These are phyloP conservation scores for Teunomyces stri DNA, from an alignment of 805 yeast species.

Conservation along the genomic window DNA sequence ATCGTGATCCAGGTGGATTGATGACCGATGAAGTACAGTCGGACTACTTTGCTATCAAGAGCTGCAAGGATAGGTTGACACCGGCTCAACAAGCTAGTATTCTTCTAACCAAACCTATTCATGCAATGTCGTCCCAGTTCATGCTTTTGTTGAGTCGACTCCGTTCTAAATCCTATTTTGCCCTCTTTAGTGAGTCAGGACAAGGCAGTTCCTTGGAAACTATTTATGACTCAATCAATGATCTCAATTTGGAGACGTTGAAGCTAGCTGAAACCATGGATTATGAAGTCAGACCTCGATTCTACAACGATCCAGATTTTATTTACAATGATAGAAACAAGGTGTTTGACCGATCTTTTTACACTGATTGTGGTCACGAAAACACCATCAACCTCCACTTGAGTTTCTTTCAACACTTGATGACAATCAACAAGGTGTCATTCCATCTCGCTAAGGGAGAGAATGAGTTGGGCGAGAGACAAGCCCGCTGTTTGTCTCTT, in stretches of 20 bases:
- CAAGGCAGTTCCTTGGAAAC: background rate
- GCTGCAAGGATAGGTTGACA: background rate
- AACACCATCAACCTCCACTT: conserved; percentile 17
- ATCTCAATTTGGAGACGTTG: conserved; percentile 19
- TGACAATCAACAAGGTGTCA: conserved; percentile 28
- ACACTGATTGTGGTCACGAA: background rate
- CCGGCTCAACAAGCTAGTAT: background rate
- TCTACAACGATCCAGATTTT: conserved; percentile 8
- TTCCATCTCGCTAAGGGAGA: conserved; percentile 8
- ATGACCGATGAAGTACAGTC: background rate
- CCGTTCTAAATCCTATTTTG: background rate
- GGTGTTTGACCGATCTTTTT: background rate
- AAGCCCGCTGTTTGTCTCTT: conserved; percentile 13
- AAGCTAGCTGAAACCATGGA: conserved; percentile 17
- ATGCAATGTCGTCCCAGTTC: background rate
- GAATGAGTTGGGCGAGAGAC: conserved; percentile 11
- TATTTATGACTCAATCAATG: background rate
- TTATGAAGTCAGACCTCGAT: conserved; percentile 18
- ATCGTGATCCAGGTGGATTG: conserved; percentile 10
- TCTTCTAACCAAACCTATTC: background rate
- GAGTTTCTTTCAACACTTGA: conserved; percentile 23
- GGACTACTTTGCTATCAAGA: background rate
- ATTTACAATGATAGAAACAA: background rate
- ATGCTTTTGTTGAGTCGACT: background rate
- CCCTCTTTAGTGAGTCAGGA: background rate